Evolutionary conservation across 257 asterid genomes (phyloP), one percentile per base, ranked within the genome.

Genomic region (Jaltomata sinuosa): DNA sequence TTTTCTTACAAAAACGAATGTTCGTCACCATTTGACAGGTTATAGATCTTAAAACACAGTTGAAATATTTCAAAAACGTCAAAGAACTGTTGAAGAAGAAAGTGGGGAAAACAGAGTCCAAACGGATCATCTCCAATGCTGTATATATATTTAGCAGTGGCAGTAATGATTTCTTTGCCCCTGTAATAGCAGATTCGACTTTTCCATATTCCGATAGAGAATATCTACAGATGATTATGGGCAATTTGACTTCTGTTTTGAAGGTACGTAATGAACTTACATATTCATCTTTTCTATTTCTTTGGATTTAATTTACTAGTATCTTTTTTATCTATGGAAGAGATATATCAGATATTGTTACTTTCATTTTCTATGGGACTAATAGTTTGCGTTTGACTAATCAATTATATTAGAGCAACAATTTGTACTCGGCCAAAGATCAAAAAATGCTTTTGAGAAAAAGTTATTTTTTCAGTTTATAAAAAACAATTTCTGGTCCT

Each of bases 201-300:
- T 72, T 64, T 11, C 71, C 72, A 10, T 76, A 57, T 52, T 14
- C 87, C 14, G 57, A 34, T 0, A 65, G 31, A 49, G 81, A 85
- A 5, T 88, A 88, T 49, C 21, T 74, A 3, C 29, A 40, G 19
- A 54, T 88, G 19, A 77, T 88, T 19, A 61, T 88, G 11, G 90
- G 88, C 8, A 88, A 88, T 50, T 59, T 82, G 42, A 87, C 90
- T 6, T 36, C 45, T 8, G 84, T 81, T 16, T 68, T 87, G 18
- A 40, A 85, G 87, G 90, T 87, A 85, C 21, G 90, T 87, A 85
- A 38, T 69, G 31, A 38, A 38, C 77, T 69, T 8, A n/a, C n/a
- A 57, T 55, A 18, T 9, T 22, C 38, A 27, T 29, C 31, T n/a
- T 77, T 77, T 49, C 36, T 25, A 25, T 49, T 71, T 71, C n/a